phyloP scores from a whole-genome alignment of 192 early-diverging fungal genomes.

The Diversispora epigaea region DNA sequence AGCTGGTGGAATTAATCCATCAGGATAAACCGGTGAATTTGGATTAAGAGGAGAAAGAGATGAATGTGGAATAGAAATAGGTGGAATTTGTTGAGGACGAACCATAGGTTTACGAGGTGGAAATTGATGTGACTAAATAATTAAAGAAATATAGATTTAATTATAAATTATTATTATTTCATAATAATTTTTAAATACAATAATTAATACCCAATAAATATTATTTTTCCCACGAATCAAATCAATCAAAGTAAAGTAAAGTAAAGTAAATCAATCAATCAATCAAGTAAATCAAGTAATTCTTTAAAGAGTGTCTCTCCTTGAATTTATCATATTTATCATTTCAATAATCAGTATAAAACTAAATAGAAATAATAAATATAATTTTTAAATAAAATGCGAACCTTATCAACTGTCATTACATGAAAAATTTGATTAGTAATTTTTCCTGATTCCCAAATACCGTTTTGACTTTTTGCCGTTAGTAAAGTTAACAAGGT shows the following conservation, averaged over 20 bases:
- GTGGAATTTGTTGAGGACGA: conserved; percentile 13
- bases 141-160: conserved; percentile 35
- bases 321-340: neutral
- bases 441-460: conserved; percentile 33
- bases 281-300: too few species aligned
- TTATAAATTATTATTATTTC: conserved; percentile 36
- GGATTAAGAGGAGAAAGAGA: conserved; percentile 67
- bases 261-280: too few species aligned
- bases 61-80: conserved; percentile 44
- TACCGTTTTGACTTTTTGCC: conserved; percentile 37
- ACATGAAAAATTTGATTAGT: conserved; percentile 28
- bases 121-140: conserved; percentile 41
- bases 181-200: conserved; percentile 36
- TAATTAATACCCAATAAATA: neutral
- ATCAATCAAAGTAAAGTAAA: too few species aligned
- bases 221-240: too few species aligned
- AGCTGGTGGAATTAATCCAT: conserved; percentile 73
- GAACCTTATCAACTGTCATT: conserved; percentile 37
- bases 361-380: neutral
- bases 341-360: neutral
- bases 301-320: neutral
- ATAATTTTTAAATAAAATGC: neutral
- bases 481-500: conserved; percentile 29
- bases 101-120: conserved; percentile 35
- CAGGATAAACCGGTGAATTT: conserved; percentile 74